These are phyloP conservation scores for Naganishia vaughanmartiniae DNA, from an alignment of 768 basidiomycete genomes.

Conservation along the genomic window DNA sequence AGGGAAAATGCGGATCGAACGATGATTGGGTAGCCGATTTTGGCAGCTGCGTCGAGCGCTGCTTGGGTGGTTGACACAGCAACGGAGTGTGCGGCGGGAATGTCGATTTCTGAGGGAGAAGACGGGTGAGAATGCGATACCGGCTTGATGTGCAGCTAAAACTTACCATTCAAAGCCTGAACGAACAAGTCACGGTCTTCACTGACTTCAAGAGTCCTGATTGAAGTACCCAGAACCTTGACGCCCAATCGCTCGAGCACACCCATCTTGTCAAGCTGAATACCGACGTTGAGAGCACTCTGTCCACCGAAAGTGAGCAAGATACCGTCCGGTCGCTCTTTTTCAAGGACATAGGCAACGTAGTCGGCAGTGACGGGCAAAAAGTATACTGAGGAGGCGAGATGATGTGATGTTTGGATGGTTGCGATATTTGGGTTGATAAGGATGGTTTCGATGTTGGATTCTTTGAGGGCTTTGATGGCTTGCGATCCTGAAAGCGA, in stretches of 20 bases:
- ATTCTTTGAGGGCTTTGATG: slow-evolving; percentile 92
- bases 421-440: slow-evolving; percentile 99
- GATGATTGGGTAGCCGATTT: slow-evolving; percentile 96
- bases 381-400: slow-evolving; percentile 96
- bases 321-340: slow-evolving; percentile 95
- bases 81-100: slow-evolving; percentile 90
- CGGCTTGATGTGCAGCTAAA: neutral
- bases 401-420: slow-evolving; percentile 97
- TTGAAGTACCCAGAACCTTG: slow-evolving; percentile 90
- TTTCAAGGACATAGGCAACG: slow-evolving; percentile 97
- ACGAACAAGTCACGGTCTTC: slow-evolving; percentile 96
- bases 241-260: slow-evolving; percentile 87
- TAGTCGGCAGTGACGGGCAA: slow-evolving; percentile 94
- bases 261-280: slow-evolving; percentile 94
- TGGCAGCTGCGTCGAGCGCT: slow-evolving; percentile 83
- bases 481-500: slow-evolving; percentile 73
- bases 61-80: slow-evolving; percentile 94
- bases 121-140: slow-evolving; percentile 6
- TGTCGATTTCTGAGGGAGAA: slow-evolving; percentile 76
- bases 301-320: slow-evolving; percentile 97
- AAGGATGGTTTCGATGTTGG: slow-evolving; percentile 87
- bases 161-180: slow-evolving; percentile 85
- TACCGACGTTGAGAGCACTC: slow-evolving; percentile 95
- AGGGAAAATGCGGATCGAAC: slow-evolving; percentile 90
- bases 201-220: slow-evolving; percentile 89